Evolutionary conservation across 78 protist genomes (phyloP).

Genomic region (Speleostelium caveatum): DNA sequence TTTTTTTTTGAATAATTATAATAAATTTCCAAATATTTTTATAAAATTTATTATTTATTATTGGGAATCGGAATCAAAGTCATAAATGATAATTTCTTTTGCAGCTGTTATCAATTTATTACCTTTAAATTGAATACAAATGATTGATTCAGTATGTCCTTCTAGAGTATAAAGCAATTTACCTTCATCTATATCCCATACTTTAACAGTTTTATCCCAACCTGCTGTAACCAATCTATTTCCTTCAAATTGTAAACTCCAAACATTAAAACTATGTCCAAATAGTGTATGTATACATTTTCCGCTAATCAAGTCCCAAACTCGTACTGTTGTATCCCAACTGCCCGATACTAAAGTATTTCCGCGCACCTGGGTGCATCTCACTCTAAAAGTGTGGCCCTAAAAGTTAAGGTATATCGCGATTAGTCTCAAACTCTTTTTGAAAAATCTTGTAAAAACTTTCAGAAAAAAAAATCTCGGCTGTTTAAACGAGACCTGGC

Average conservation of each 20-base stretch:
- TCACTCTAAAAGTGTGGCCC: constrained; percentile 71
- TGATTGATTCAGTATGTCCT: constrained; percentile 75
- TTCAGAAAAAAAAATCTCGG: no score
- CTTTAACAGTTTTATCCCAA: constrained; percentile 70
- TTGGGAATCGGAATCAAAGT: constrained; percentile 34
- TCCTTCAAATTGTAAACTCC: constrained; percentile 73
- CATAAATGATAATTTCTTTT: constrained; percentile 70
- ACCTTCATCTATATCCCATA: constrained; percentile 75
- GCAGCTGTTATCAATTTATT: constrained; percentile 68
- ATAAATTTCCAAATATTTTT: background rate
- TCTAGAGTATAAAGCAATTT: constrained; percentile 34
- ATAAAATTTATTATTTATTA: background rate
- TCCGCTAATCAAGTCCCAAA: constrained; percentile 76
- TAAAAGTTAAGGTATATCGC: no score
- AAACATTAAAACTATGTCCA: constrained; percentile 74
- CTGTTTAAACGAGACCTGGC: no score
- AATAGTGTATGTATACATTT: constrained; percentile 66
- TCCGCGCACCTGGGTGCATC: constrained; percentile 48
- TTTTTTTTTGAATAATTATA: no score
- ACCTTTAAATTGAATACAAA: constrained; percentile 74
- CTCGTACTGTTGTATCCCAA: constrained; percentile 58
- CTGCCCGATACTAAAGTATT: constrained; percentile 58
- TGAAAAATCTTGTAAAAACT: no score
- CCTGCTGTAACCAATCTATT: constrained; percentile 69
- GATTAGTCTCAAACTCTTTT: no score